Percentiles rank a stretch among this genome's conserved stretches.
These are phyloP conservation scores for Pseudopyrenochaeta lycopersici DNA, from an alignment of 2,329 filamentous ascomycete genomes.

Conservation along the genomic window DNA sequence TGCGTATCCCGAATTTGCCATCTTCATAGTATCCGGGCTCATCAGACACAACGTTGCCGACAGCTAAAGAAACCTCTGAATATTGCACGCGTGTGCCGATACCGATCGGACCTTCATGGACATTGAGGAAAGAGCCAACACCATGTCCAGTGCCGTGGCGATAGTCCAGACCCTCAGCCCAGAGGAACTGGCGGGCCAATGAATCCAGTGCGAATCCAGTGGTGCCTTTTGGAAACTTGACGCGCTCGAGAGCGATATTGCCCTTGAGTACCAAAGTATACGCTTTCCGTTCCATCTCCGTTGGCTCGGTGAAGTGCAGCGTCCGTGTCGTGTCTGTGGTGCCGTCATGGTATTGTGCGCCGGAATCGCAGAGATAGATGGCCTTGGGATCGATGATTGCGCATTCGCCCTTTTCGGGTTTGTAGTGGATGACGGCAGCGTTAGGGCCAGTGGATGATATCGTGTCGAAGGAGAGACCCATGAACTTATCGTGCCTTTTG, in stretches of 20 bases:
- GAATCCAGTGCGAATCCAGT: conserved; percentile 91
- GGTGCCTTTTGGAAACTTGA: conserved; percentile 92
- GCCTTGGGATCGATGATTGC: conserved; percentile 82
- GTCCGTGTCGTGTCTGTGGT: conserved; percentile 97
- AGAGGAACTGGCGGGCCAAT: conserved; percentile 88
- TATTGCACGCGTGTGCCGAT: conserved; percentile 93
- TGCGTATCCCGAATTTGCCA: conserved; percentile 90
- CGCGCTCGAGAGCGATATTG: conserved; percentile 85
- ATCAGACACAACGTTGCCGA: conserved; percentile 96
- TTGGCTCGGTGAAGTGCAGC: conserved; percentile 87
- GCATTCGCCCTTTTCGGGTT: conserved; percentile 81
- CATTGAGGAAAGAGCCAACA: conserved; percentile 93
- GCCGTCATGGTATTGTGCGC: conserved; percentile 94
- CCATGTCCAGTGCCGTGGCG: conserved; percentile 96
- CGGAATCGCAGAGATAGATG: conserved; percentile 95
- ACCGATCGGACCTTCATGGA: conserved; percentile 96
- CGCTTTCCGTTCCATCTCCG: conserved; percentile 82
- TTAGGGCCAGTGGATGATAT: conserved; percentile 95
- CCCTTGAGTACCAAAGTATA: conserved; percentile 97
- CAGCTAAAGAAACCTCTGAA: conserved; percentile 84
- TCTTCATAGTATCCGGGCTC: conserved; percentile 98
- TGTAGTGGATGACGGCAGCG: conserved; percentile 95
- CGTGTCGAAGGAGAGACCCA: conserved; percentile 91
- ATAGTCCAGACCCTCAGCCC: conserved; percentile 93
- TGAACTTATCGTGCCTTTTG: conserved; percentile 76